These are phyloP conservation scores for Microdochium nivale DNA, from an alignment of 2,329 filamentous ascomycete genomes.

Conservation along the genomic window DNA sequence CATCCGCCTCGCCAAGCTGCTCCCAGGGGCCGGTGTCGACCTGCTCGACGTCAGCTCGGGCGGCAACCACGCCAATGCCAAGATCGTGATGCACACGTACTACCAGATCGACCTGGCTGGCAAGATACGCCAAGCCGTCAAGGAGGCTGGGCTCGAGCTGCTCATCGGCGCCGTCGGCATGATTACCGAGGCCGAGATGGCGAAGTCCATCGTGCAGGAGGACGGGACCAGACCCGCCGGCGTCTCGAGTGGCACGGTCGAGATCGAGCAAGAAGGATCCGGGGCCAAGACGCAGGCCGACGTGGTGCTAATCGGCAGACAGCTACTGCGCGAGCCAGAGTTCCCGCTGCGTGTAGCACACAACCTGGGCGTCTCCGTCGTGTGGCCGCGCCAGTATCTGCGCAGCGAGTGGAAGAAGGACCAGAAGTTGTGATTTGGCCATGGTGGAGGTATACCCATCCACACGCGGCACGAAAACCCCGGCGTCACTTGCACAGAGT, in stretches of 20 bases:
- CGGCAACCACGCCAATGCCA: slow-evolving; percentile 56
- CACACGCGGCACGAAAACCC: no score
- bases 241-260: slow-evolving; percentile 26
- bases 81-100: slow-evolving; percentile 51
- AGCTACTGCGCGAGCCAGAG: slow-evolving; percentile 76
- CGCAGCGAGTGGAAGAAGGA: slow-evolving; percentile 23
- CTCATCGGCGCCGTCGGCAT: slow-evolving; percentile 67
- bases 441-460: no score
- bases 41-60: slow-evolving; percentile 75
- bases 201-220: slow-evolving; percentile 47
- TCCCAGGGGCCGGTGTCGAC: slow-evolving; percentile 70
- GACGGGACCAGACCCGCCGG: slow-evolving; percentile 16
- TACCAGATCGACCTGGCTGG: slow-evolving; percentile 72
- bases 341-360: slow-evolving; percentile 67
- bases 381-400: slow-evolving; percentile 62
- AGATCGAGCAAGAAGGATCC: slow-evolving; percentile 29
- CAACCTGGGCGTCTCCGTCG: slow-evolving; percentile 60
- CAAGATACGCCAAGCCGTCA: slow-evolving; percentile 59
- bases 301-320: slow-evolving; percentile 63
- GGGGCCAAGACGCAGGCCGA: slow-evolving; percentile 46
- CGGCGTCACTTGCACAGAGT: no score
- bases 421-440: slow-evolving; percentile 18
- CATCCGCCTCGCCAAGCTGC: slow-evolving; percentile 56
- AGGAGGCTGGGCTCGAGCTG: slow-evolving; percentile 38
- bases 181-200: slow-evolving; percentile 62